phyloP scores from a whole-genome alignment of 2,329 filamentous ascomycete species.

The Apiospora saccharicola region DNA sequence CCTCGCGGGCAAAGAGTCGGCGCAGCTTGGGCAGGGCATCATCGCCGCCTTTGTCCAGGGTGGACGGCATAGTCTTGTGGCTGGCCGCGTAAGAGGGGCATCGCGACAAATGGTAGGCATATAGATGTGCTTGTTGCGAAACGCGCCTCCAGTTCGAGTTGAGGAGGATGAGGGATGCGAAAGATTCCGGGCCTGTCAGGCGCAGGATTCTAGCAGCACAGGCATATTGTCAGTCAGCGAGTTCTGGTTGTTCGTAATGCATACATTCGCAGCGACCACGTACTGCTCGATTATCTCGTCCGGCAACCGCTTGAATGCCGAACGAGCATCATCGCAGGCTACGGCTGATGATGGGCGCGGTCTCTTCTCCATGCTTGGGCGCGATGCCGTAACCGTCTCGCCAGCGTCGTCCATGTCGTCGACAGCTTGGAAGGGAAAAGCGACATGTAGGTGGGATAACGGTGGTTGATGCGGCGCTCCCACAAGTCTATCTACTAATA shows the following conservation, averaged over 20 bases:
- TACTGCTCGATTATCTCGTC: slow-evolving; percentile 77
- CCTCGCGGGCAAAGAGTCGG: slow-evolving; percentile 70
- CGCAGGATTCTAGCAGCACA: slow-evolving; percentile 61
- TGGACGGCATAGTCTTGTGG: slow-evolving; percentile 45
- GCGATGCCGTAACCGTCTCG: background rate
- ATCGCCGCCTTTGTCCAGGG: slow-evolving; percentile 47
- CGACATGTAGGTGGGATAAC: slow-evolving; percentile 8
- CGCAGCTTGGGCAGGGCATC: slow-evolving; percentile 68
- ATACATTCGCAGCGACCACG: slow-evolving; percentile 28
- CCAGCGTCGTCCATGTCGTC: slow-evolving; percentile 2
- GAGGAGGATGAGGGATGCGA: slow-evolving; percentile 71
- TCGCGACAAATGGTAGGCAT: slow-evolving; percentile 66
- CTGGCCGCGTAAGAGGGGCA: slow-evolving; percentile 66
- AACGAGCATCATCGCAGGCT: slow-evolving; percentile 29
- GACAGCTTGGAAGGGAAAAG: background rate
- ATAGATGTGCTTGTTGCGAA: slow-evolving; percentile 69
- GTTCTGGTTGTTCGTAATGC: background rate
- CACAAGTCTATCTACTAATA: background rate
- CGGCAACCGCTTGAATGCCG: slow-evolving; percentile 64
- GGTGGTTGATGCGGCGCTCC: background rate
- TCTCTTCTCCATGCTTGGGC: slow-evolving; percentile 24
- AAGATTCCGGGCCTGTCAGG: slow-evolving; percentile 66
- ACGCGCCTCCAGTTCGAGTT: slow-evolving; percentile 71
- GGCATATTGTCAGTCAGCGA: background rate
- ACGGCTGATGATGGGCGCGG: slow-evolving; percentile 23